These are phyloP conservation scores for Zelopaecilomyces penicillatus DNA, from an alignment of 2,329 filamentous ascomycete species.

Conservation along the genomic window DNA sequence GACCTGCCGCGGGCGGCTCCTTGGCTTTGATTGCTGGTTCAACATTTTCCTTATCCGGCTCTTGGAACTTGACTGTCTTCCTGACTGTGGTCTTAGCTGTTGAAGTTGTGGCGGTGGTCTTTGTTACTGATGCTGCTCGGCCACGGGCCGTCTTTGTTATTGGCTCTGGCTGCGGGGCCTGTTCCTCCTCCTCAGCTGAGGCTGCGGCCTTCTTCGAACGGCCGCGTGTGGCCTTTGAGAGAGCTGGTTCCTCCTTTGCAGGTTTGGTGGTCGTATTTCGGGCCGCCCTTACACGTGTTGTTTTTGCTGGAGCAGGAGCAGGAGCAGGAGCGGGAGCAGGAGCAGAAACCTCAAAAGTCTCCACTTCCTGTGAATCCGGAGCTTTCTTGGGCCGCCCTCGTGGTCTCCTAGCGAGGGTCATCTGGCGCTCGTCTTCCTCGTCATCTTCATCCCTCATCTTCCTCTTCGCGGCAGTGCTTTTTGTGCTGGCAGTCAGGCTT, in stretches of 20 bases:
- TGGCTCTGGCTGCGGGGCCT: constrained; percentile 18
- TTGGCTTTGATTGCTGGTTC: constrained; percentile 33
- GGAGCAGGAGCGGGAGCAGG: constrained; percentile 8
- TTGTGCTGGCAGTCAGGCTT: constrained; percentile 23
- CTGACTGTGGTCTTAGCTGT: constrained; percentile 38
- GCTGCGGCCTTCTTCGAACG: constrained; percentile 33
- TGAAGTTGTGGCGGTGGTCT: constrained; percentile 21
- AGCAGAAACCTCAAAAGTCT: constrained; percentile 4
- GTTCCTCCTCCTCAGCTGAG: constrained; percentile 12
- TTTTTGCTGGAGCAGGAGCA: constrained; percentile 15
- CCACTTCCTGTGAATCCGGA: constrained; percentile 16
- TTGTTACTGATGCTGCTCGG: constrained; percentile 20
- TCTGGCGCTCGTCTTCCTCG: constrained; percentile 33
- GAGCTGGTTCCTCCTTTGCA: constrained; percentile 16
- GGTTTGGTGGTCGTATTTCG: constrained; percentile 19
- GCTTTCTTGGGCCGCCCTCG: constrained; percentile 37
- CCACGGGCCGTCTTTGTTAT: constrained; percentile 24
- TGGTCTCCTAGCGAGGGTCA: constrained; percentile 27
- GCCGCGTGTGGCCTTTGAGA: constrained; percentile 32
- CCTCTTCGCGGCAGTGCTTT: constrained; percentile 31
- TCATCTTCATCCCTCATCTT: constrained; percentile 48
- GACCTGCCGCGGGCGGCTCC: constrained; percentile 24
- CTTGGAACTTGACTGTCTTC: constrained; percentile 57
- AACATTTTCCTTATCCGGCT: constrained; percentile 57
- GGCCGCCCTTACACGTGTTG: constrained; percentile 19